phyloP scores from a whole-genome alignment of 768 basidiomycete species.

The Goffeauzyma gilvescens region DNA sequence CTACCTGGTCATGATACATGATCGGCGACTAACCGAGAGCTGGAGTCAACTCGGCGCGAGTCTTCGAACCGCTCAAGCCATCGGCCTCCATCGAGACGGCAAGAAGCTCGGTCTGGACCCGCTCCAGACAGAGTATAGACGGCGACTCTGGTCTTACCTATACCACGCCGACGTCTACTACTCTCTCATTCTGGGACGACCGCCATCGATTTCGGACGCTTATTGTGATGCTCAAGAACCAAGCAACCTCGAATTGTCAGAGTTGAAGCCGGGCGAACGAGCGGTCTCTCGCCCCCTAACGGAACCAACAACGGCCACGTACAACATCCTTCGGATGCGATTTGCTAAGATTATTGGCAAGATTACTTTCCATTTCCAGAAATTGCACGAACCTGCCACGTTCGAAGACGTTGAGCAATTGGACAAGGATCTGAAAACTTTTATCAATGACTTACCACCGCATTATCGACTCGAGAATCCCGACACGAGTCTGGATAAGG shows the following conservation, averaged over 20 bases:
- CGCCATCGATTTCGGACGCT: slow-evolving; percentile 59
- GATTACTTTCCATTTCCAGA: slow-evolving; percentile 84
- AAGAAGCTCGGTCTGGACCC: slow-evolving; percentile 44
- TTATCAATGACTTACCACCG: slow-evolving; percentile 56
- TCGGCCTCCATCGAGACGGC: slow-evolving; percentile 79
- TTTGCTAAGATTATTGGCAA: slow-evolving; percentile 66
- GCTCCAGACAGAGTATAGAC: slow-evolving; percentile 63
- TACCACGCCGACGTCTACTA: slow-evolving; percentile 73
- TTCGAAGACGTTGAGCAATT: slow-evolving; percentile 64
- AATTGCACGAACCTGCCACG: slow-evolving; percentile 54
- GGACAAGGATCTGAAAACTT: slow-evolving; percentile 65
- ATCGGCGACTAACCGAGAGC: slow-evolving; percentile 58
- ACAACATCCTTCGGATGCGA: slow-evolving; percentile 65
- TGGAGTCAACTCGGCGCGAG: slow-evolving; percentile 92
- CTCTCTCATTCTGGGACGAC: slow-evolving; percentile 74
- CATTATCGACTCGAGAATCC: slow-evolving; percentile 10
- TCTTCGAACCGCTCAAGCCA: slow-evolving; percentile 76
- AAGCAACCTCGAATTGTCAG: slow-evolving; percentile 37
- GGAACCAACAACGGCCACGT: slow-evolving; percentile 65
- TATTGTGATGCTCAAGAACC: slow-evolving; percentile 53
- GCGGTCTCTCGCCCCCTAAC: slow-evolving; percentile 31
- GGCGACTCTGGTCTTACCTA: slow-evolving; percentile 64
- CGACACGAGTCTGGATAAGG: slow-evolving; percentile 12
- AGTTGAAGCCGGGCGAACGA: slow-evolving; percentile 14
- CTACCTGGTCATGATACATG: slow-evolving; percentile 37